These are phyloP conservation scores for Ophiosphaerella narmari DNA, from an alignment of 2,329 filamentous ascomycete species.

Conservation along the genomic window DNA sequence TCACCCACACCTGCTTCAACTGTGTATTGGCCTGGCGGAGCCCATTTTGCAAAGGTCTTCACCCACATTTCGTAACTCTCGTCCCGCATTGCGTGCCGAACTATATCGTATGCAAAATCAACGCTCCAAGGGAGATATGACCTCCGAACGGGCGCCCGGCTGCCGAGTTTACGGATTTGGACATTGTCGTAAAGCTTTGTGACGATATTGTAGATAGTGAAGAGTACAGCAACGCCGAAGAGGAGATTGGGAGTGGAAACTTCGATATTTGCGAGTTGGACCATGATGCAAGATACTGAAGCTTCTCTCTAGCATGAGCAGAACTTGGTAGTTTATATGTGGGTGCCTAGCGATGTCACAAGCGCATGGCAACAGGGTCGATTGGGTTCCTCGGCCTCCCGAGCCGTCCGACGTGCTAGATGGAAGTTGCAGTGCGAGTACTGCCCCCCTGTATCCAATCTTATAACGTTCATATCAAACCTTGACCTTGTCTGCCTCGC, in stretches of 20 bases:
- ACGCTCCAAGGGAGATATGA: constrained; percentile 58
- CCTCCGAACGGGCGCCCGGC: constrained; percentile 49
- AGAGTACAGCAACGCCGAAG: constrained; percentile 22
- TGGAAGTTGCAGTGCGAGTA: no score
- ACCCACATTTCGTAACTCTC: constrained; percentile 67
- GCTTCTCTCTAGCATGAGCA: not conserved
- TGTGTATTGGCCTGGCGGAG: constrained; percentile 56
- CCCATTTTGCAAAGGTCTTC: constrained; percentile 52
- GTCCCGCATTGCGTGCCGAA: constrained; percentile 59
- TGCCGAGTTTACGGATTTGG: constrained; percentile 50
- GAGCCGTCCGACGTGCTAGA: not conserved
- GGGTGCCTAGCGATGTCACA: not conserved
- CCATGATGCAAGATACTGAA: constrained; percentile 22
- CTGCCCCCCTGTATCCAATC: not conserved
- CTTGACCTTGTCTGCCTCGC: no score
- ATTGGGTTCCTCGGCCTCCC: not conserved
- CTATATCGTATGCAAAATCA: constrained; percentile 65
- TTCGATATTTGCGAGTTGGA: constrained; percentile 18
- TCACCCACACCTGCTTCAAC: constrained; percentile 62
- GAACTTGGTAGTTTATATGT: constrained; percentile 6
- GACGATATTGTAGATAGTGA: constrained; percentile 21
- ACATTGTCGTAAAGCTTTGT: constrained; percentile 35
- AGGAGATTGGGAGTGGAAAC: constrained; percentile 30
- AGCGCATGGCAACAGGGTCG: not conserved
- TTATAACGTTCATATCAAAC: not conserved